Conservation (phyloP, 2,329 filamentous ascomycete genomes). For the Aspergillus uvarum region DNA sequence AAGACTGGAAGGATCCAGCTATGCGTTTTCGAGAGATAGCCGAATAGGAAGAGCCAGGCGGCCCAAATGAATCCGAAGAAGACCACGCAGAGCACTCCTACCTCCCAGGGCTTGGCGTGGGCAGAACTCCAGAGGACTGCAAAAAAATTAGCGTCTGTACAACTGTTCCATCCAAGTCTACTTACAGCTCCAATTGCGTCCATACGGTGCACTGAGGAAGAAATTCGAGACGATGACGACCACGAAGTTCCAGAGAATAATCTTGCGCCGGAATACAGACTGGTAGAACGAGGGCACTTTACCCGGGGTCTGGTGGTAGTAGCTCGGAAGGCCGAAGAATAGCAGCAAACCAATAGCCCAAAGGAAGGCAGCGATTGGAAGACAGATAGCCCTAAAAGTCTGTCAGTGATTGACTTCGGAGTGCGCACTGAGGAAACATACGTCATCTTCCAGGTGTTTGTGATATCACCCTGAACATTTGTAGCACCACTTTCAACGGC, state of each 20-base stretch:
- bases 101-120: slow-evolving; percentile 57
- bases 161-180: not conserved
- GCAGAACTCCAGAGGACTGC: slow-evolving; percentile 58
- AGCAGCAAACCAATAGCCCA: slow-evolving; percentile 58
- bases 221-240: slow-evolving; percentile 66
- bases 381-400: slow-evolving; percentile 48
- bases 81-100: slow-evolving; percentile 51
- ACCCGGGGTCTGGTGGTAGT: slow-evolving; percentile 65
- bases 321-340: slow-evolving; percentile 63
- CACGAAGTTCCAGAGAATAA: slow-evolving; percentile 67
- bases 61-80: slow-evolving; percentile 60
- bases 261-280: slow-evolving; percentile 61
- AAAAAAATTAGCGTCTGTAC: slow-evolving; percentile 7
- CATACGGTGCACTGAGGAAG: slow-evolving; percentile 65
- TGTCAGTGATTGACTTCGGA: not conserved
- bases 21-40: slow-evolving; percentile 58
- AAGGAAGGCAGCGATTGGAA: slow-evolving; percentile 59
- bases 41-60: slow-evolving; percentile 47
- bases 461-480: slow-evolving; percentile 36
- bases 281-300: slow-evolving; percentile 65
- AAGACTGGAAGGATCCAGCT: slow-evolving; percentile 68
- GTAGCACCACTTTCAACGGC: slow-evolving; percentile 45
- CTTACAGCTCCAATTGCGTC: slow-evolving; percentile 64
- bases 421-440: slow-evolving; percentile 20
- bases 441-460: slow-evolving; percentile 48